Conservation (phyloP, 2,329 filamentous ascomycete species). For the Dothiorella sarmentorum region DNA sequence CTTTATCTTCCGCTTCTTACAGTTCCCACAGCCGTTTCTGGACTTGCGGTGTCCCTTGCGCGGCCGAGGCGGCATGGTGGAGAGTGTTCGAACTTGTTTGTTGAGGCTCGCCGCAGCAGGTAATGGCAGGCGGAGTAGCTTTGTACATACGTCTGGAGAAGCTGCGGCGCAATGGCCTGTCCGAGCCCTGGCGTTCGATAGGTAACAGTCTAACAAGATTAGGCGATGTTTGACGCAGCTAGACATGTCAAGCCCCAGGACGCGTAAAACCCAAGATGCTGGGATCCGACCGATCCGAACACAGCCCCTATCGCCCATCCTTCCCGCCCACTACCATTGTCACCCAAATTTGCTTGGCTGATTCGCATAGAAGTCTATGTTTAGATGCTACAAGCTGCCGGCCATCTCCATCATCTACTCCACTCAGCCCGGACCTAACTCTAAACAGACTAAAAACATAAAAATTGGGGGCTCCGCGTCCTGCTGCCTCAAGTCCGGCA, state of each 20-base stretch:
- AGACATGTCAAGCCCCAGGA: conserved; percentile 4
- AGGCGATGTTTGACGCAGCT: conserved; percentile 9
- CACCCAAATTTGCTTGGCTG: background rate
- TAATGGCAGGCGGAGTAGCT: background rate
- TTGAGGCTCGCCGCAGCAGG: background rate
- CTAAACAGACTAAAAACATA: background rate
- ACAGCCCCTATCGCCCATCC: background rate
- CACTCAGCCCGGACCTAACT: no score
- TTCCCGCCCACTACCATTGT: background rate
- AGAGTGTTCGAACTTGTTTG: background rate
- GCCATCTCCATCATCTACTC: background rate
- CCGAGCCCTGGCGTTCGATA: background rate
- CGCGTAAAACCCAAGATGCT: background rate
- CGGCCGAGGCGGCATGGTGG: conserved; percentile 5
- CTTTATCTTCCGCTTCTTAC: conserved; percentile 15
- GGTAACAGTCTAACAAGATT: background rate
- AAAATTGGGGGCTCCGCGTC: background rate
- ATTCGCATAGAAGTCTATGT: conserved; percentile 2
- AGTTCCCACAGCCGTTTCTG: conserved; percentile 4
- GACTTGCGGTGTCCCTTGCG: conserved; percentile 15
- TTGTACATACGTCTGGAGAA: background rate
- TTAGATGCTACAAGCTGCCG: background rate
- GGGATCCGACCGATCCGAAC: conserved; percentile 5
- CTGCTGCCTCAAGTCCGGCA: background rate
- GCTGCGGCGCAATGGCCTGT: background rate